Percentiles rank a stretch among this genome's conserved stretches.
Evolutionary conservation across 2,329 filamentous ascomycete species (phyloP).

Genomic region (Lachnellula cervina): DNA sequence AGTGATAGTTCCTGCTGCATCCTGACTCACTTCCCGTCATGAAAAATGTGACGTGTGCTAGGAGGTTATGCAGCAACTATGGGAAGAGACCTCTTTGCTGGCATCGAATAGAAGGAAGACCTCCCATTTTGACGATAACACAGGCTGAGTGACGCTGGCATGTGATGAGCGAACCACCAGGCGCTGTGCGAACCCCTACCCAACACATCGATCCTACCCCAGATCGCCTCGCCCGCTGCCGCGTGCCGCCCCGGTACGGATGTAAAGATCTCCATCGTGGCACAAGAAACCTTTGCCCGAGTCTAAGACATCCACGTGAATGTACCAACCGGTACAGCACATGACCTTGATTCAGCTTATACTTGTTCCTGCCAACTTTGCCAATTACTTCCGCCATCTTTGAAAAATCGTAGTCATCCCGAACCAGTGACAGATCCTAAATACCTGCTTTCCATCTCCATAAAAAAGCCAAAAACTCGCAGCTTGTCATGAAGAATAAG

Average conservation of each 20-base stretch:
- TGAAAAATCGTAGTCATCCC: no score
- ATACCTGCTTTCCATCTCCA: no score
- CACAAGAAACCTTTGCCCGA: background rate
- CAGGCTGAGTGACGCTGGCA: background rate
- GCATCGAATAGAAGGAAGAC: background rate
- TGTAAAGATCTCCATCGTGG: background rate
- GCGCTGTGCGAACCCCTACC: background rate
- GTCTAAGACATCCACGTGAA: background rate
- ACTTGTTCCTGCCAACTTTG: no score
- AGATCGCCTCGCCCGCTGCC: background rate
- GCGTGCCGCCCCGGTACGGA: background rate
- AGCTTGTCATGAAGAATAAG: no score
- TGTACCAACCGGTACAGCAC: background rate
- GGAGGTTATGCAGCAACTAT: background rate
- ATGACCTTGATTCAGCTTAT: no score
- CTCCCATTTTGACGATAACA: background rate
- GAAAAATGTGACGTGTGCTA: background rate
- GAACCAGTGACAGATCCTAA: no score
- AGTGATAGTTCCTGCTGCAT: background rate
- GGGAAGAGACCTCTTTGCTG: background rate
- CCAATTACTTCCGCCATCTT: no score
- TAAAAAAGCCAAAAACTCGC: no score
- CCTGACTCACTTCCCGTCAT: background rate
- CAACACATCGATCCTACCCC: background rate
- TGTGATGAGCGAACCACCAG: background rate